Conservation (phyloP, 257 asterid genomes). For the Solanum bulbocastanum region DNA sequence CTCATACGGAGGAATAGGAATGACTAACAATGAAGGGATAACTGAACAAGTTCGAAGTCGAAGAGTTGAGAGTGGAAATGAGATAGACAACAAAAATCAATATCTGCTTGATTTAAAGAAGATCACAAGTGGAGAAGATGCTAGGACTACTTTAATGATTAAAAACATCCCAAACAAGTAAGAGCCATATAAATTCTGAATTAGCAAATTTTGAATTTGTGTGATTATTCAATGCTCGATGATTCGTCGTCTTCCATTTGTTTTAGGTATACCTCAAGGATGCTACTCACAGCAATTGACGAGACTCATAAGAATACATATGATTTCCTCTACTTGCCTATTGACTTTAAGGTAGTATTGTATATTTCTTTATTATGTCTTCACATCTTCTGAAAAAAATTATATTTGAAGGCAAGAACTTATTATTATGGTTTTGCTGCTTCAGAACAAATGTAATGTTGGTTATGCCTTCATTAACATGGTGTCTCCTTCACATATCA, state of each 20-base stretch:
- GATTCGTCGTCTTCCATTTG: background rate
- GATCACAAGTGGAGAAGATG: conserved; percentile 68
- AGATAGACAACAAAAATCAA: conserved; percentile 66
- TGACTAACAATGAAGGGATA: conserved; percentile 32
- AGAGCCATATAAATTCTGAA: conserved; percentile 9
- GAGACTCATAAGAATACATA: conserved; percentile 84
- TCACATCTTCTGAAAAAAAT: background rate
- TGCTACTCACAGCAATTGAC: conserved; percentile 86
- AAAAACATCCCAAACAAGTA: conserved; percentile 98
- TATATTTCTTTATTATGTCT: background rate
- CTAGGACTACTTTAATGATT: conserved; percentile 87
- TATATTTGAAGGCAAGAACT: background rate
- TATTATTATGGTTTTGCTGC: background rate
- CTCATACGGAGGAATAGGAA: conserved; percentile 58
- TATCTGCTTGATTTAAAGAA: conserved; percentile 88
- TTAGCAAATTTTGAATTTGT: background rate
- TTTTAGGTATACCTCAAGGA: conserved; percentile 87
- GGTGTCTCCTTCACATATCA: conserved; percentile 73
- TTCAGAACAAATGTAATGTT: conserved; percentile 95
- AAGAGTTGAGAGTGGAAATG: conserved; percentile 54
- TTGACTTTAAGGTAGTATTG: conserved; percentile 81
- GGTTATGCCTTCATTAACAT: conserved; percentile 97
- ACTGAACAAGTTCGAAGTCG: conserved; percentile 65
- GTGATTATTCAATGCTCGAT: background rate
- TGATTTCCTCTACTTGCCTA: conserved; percentile 92